phyloP scores from a whole-genome alignment of 495 filamentous ascomycete genomes.

The Tuber borchii region DNA sequence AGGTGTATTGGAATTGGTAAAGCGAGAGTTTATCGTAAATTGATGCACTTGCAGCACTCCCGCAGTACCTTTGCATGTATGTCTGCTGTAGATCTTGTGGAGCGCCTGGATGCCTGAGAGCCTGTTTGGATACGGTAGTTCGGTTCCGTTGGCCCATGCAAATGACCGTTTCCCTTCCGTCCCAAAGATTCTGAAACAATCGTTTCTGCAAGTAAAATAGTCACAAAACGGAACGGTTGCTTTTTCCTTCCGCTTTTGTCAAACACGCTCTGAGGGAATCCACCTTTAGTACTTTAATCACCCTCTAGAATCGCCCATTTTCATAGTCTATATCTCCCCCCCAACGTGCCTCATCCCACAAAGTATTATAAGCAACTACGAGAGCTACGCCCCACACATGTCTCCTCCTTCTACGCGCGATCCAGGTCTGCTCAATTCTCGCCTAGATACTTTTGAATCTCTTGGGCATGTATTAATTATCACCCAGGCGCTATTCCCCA shows the following conservation, averaged over 20 bases:
- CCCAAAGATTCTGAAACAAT: too few relatives aligned
- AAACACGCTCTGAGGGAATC: neutral
- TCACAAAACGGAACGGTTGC: too few relatives aligned
- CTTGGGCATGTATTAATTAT: neutral
- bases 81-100: neutral
- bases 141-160: too few relatives aligned
- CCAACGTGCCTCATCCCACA: neutral
- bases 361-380: neutral
- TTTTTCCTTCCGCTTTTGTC: too few relatives aligned
- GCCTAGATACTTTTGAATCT: neutral
- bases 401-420: neutral
- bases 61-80: neutral
- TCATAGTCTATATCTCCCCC: neutral
- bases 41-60: neutral
- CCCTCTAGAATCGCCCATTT: neutral
- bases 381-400: too few relatives aligned
- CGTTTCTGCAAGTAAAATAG: too few relatives aligned
- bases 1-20: neutral
- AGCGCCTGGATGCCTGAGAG: neutral
- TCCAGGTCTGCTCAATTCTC: neutral
- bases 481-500: neutral
- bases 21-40: neutral
- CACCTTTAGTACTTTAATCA: neutral
- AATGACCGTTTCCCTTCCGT: too few relatives aligned
- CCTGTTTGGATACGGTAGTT: too few relatives aligned